Conservation (phyloP, 176 grass and related monocot genomes). For the Triticum dicoccoides region DNA sequence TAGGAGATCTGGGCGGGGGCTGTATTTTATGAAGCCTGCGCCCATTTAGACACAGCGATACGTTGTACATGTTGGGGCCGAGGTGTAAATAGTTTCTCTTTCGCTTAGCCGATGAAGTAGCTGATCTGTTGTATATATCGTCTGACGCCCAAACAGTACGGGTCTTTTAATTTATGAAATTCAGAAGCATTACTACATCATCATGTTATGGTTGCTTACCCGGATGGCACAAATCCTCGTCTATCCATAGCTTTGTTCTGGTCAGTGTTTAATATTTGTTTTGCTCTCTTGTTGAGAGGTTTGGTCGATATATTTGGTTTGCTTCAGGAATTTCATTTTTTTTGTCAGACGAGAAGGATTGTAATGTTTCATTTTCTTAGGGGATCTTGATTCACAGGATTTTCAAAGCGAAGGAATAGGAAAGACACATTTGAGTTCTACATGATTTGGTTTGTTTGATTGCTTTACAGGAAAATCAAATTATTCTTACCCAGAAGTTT, state of each 20-base stretch:
- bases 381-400: neutral
- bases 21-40: conserved; percentile 52
- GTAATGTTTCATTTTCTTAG: neutral
- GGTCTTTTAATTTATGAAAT: neutral
- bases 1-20: conserved; percentile 30
- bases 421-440: neutral
- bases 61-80: conserved; percentile 15
- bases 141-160: neutral
- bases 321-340: neutral
- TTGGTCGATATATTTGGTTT: neutral
- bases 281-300: neutral
- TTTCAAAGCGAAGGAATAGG: neutral
- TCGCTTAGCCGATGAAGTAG: neutral
- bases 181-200: neutral
- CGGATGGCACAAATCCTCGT: neutral
- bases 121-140: neutral
- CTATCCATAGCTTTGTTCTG: neutral
- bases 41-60: conserved; percentile 1
- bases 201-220: neutral
- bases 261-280: neutral
- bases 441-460: neutral
- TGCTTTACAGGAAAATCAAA: neutral
- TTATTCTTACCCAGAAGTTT: neutral
- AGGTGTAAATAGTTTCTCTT: conserved; percentile 26
- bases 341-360: neutral